Evolutionary conservation across 1,284 basidiomycete species (phyloP), one percentile per base, ranked within the genome.

Genomic region (Leccinum huronense): DNA sequence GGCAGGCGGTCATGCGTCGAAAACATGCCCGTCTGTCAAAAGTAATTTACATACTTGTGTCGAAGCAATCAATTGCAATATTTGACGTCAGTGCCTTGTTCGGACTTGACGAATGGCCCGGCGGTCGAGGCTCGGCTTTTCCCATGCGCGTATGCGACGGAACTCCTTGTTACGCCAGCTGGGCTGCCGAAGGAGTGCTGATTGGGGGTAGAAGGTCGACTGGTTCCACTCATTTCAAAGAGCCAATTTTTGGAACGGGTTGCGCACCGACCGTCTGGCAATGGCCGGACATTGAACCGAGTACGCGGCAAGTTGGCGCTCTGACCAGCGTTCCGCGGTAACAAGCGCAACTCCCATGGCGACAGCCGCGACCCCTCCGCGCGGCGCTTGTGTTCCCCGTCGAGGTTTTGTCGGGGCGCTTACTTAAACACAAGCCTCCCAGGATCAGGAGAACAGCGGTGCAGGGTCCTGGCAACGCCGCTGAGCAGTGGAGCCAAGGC

Each of bases 391-490:
- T 65, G 57, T 23, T 53, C 57, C 48, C 60, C 63, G 64, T 60
- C 31, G 69, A 42, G 45, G 23, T 57, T 58, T 60, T 34, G 58
- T 63, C 58, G 63, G 63, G 57, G 65, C 61, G 36, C 63, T 61
- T 57, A 63, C 23, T 23, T 23, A 63, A 64, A 56, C 57, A 63
- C 58, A 34, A 27, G 7, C 58, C 23, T 63, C 63, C 55, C 62
- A 61, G 58, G 65, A 65, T 62, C 42, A 51, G 55, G 64, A 62
- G 56, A 57, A 64, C 48, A 19, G 69, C 66, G 59, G 66, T 67
- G 66, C 74, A 69, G 66, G 72, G 70, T 67, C 72, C 54, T 72
- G 51, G 63, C 66, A 72, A 66, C 72, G 72, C 72, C 72, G 72
- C 72, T 73, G 72, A 75, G 70, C 72, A 38, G 62, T 63, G 62